A percentile compares a stretch with the other conserved stretches of the same genome.
Evolutionary conservation across 2,329 filamentous ascomycete species (phyloP).

Genomic region (Xylariaceae sp.): DNA sequence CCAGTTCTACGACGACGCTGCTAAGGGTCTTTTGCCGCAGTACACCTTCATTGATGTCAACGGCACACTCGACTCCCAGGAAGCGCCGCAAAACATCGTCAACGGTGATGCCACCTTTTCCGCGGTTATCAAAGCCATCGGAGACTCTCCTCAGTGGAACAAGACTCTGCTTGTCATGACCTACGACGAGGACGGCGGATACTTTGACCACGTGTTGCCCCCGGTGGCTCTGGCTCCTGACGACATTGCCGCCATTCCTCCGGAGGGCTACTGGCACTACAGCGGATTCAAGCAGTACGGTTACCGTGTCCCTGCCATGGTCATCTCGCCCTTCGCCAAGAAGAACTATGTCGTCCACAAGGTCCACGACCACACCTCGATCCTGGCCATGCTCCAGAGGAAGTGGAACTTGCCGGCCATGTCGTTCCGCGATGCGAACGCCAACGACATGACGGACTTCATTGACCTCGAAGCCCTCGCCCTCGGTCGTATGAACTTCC

Average conservation of each 20-base stretch:
- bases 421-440: background rate
- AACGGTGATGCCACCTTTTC: background rate
- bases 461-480: background rate
- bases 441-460: background rate
- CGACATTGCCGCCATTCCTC: background rate
- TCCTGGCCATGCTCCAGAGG: background rate
- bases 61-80: background rate
- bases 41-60: background rate
- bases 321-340: background rate
- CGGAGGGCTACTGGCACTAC: background rate
- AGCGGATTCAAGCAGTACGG: background rate
- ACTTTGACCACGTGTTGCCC: background rate
- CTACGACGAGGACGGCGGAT: background rate
- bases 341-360: background rate
- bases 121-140: background rate
- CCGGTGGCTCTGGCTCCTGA: background rate
- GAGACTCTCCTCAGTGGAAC: background rate
- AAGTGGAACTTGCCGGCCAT: background rate
- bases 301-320: background rate
- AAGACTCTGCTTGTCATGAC: background rate
- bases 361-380: background rate
- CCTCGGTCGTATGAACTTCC: background rate
- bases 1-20: background rate
- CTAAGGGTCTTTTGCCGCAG: background rate
- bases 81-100: background rate